A percentile compares a stretch with the other conserved stretches of the same genome.
Evolutionary conservation across 768 basidiomycete species (phyloP).

Genomic region (Russula emetica): DNA sequence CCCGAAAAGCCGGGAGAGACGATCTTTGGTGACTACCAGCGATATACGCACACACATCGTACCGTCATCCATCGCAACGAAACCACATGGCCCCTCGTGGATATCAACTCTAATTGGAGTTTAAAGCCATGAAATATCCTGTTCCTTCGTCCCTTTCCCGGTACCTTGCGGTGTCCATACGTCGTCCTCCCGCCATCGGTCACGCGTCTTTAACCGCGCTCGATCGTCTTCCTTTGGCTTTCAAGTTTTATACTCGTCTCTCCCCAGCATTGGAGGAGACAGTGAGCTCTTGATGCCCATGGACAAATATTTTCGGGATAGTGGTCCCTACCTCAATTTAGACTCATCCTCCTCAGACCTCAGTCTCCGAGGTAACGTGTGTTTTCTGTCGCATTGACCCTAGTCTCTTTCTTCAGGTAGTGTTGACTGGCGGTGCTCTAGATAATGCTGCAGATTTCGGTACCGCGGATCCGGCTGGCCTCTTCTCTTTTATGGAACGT

Average conservation of each 20-base stretch:
- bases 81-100: neutral
- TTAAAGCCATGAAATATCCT: neutral
- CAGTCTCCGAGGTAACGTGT: neutral
- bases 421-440: neutral
- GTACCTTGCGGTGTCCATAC: neutral
- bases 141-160: neutral
- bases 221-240: neutral
- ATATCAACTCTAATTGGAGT: neutral
- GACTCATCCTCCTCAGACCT: neutral
- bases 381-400: neutral
- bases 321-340: neutral
- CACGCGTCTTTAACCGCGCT: neutral
- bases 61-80: neutral
- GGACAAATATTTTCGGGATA: conserved; percentile 12
- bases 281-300: neutral
- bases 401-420: neutral
- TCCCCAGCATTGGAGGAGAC: neutral
- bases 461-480: neutral
- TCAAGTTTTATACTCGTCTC: neutral
- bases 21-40: too few relatives aligned
- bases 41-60: neutral
- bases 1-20: too few relatives aligned
- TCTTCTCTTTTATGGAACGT: neutral
- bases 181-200: neutral
- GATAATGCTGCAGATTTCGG: neutral